Evolutionary conservation across 2,329 filamentous ascomycete species (phyloP).

Genomic region (Epichloe coenophiala): DNA sequence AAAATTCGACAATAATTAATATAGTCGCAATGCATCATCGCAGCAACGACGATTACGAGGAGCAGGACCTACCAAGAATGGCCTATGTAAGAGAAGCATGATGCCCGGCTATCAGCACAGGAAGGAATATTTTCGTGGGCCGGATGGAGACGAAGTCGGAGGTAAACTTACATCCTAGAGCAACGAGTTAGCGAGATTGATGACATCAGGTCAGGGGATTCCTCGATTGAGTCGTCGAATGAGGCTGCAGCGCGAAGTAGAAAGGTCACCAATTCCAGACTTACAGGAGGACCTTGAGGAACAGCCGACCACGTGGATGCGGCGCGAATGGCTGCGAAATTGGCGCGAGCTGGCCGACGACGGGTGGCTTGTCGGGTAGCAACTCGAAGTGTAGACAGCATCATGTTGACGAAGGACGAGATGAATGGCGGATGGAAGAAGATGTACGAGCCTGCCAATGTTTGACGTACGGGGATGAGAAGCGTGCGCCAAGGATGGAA

Average conservation of each 20-base stretch:
- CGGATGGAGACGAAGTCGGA: background rate
- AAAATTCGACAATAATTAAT: slow-evolving; percentile 6
- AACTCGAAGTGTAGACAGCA: slow-evolving; percentile 43
- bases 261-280: slow-evolving; percentile 21
- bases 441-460: background rate
- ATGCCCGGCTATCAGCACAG: background rate
- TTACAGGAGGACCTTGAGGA: slow-evolving; percentile 84
- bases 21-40: slow-evolving; percentile 9
- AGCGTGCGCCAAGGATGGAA: background rate
- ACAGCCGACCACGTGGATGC: slow-evolving; percentile 84
- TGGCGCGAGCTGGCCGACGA: slow-evolving; percentile 25
- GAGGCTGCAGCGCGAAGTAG: background rate
- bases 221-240: background rate
- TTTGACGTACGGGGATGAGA: background rate
- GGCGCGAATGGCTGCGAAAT: slow-evolving; percentile 33
- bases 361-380: slow-evolving; percentile 34
- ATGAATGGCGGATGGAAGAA: slow-evolving; percentile 2
- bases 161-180: slow-evolving; percentile 9
- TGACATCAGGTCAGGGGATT: background rate
- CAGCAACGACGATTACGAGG: background rate
- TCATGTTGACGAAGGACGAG: slow-evolving; percentile 24
- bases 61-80: slow-evolving; percentile 51
- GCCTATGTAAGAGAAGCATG: slow-evolving; percentile 33
- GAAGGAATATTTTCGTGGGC: background rate
- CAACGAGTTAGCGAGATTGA: background rate